phyloP scores from a whole-genome alignment of 1,139 yeast genomes.

The Sugiyamaella japonica region DNA sequence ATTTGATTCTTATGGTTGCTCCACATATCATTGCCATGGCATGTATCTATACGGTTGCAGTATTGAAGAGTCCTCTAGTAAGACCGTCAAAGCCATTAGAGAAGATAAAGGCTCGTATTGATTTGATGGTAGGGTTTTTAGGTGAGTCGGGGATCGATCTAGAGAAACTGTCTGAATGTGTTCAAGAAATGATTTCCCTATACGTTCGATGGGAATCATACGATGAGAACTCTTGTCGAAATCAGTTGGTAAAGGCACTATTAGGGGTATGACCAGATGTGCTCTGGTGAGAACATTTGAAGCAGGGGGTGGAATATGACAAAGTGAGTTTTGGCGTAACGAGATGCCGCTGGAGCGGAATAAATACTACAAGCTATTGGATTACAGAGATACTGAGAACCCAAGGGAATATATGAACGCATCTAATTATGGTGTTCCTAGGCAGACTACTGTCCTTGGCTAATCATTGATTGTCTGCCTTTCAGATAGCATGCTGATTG shows the following conservation, averaged over 20 bases:
- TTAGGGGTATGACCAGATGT: slow-evolving; percentile 14
- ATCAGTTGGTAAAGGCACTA: slow-evolving; percentile 24
- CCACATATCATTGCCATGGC: slow-evolving; percentile 91
- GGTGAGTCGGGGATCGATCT: slow-evolving; percentile 76
- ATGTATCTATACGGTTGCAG: slow-evolving; percentile 71
- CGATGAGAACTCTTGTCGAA: slow-evolving; percentile 53
- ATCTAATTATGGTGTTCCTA: too few relatives aligned
- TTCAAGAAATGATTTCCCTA: slow-evolving; percentile 75
- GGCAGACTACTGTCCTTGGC: too few relatives aligned
- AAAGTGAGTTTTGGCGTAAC: too few relatives aligned
- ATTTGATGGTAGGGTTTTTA: slow-evolving; percentile 59
- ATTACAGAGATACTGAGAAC: too few relatives aligned
- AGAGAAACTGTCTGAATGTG: slow-evolving; percentile 72
- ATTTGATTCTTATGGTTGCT: slow-evolving; percentile 74
- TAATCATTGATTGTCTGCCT: too few relatives aligned
- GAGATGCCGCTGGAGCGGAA: too few relatives aligned
- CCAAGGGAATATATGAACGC: too few relatives aligned
- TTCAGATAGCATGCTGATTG: too few relatives aligned
- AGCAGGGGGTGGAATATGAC: too few relatives aligned
- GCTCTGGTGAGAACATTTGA: too few relatives aligned
- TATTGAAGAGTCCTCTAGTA: slow-evolving; percentile 48
- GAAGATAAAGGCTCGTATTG: slow-evolving; percentile 41
- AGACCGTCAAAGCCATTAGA: slow-evolving; percentile 38
- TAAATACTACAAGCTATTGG: too few relatives aligned
- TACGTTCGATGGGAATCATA: slow-evolving; percentile 85